These are phyloP conservation scores for Ascosphaera aggregata DNA, from an alignment of 2,329 filamentous ascomycete genomes.

Conservation along the genomic window DNA sequence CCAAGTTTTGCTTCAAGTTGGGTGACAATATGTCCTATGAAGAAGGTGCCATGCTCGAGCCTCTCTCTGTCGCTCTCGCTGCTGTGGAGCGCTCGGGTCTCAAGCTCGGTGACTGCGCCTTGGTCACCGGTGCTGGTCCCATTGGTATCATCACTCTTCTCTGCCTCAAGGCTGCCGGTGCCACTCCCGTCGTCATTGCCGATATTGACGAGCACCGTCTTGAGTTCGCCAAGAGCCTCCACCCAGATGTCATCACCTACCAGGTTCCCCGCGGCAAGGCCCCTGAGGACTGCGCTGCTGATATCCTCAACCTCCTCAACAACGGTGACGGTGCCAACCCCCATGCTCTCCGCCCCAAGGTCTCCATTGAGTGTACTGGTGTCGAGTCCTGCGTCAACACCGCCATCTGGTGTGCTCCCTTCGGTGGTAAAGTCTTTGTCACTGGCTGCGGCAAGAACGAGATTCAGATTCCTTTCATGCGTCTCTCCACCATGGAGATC, in stretches of 20 bases:
- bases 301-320: slow-evolving; percentile 45
- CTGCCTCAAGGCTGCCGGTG: slow-evolving; percentile 66
- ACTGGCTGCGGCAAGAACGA: slow-evolving; percentile 91
- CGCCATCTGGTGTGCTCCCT: slow-evolving; percentile 77
- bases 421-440: slow-evolving; percentile 91
- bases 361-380: slow-evolving; percentile 83
- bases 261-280: slow-evolving; percentile 18
- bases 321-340: slow-evolving; percentile 13
- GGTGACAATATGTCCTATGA: slow-evolving; percentile 66
- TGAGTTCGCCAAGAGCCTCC: slow-evolving; percentile 62
- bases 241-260: slow-evolving; percentile 58
- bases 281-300: slow-evolving; percentile 44
- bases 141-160: slow-evolving; percentile 80
- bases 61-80: slow-evolving; percentile 68
- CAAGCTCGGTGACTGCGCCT: slow-evolving; percentile 59
- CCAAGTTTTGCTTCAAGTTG: slow-evolving; percentile 91
- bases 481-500: slow-evolving; percentile 70
- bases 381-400: slow-evolving; percentile 72
- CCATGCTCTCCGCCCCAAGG: slow-evolving; percentile 48
- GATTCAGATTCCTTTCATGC: slow-evolving; percentile 91
- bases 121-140: slow-evolving; percentile 82
- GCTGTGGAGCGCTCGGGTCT: slow-evolving; percentile 67
- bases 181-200: slow-evolving; percentile 76
- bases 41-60: slow-evolving; percentile 76
- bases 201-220: slow-evolving; percentile 79